Percentiles rank a stretch among this genome's conserved stretches.
These are phyloP conservation scores for Orbilia brochopaga DNA, from an alignment of 2,329 filamentous ascomycete species.

Conservation along the genomic window DNA sequence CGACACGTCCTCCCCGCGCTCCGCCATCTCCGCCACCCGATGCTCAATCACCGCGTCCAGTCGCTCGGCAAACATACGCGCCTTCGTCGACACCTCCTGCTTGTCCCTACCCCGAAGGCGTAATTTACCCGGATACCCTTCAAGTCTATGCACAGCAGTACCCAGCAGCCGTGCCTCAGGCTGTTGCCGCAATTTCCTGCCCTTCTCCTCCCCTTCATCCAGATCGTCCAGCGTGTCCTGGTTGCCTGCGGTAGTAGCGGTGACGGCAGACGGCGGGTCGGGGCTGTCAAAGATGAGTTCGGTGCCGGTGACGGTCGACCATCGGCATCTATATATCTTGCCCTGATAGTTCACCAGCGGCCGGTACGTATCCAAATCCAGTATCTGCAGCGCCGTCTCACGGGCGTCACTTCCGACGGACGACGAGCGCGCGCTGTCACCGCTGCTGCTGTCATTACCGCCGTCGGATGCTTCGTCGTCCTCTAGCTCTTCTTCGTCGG, in stretches of 20 bases:
- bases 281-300: constrained; percentile 35
- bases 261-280: neutral
- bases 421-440: neutral
- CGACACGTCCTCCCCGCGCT: constrained; percentile 25
- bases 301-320: constrained; percentile 25
- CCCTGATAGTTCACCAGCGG: constrained; percentile 45
- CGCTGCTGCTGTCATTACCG: neutral
- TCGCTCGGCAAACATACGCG: constrained; percentile 42
- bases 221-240: neutral
- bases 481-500: neutral
- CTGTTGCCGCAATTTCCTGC: constrained; percentile 7
- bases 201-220: constrained; percentile 6
- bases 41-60: constrained; percentile 46
- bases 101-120: constrained; percentile 30
- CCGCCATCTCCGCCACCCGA: constrained; percentile 29
- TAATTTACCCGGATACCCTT: constrained; percentile 35
- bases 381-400: constrained; percentile 25
- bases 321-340: constrained; percentile 34
- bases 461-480: constrained; percentile 7
- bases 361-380: constrained; percentile 18
- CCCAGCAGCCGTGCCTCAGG: constrained; percentile 23
- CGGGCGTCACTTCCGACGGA: neutral
- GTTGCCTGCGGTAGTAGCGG: neutral
- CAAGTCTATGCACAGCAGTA: constrained; percentile 28
- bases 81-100: constrained; percentile 48